These are phyloP conservation scores for Myrica gale DNA, from an alignment of 306 rosid genomes.

Conservation along the genomic window DNA sequence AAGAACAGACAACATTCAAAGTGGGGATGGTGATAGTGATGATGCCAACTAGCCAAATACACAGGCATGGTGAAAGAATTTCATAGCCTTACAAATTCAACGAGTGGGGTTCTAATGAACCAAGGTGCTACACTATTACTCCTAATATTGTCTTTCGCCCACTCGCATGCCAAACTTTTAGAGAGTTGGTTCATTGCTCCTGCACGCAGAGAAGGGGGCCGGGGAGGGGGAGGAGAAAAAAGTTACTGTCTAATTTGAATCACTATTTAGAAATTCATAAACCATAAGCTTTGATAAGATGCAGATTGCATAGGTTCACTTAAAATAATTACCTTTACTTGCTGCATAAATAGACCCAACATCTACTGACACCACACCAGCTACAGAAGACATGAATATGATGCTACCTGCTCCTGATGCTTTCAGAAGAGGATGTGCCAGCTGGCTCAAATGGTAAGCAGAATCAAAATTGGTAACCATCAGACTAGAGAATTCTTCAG, in stretches of 20 bases:
- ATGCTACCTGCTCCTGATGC: conserved; percentile 26
- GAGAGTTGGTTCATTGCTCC: too few relatives aligned
- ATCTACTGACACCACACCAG: conserved; percentile 32
- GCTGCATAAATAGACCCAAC: conserved; percentile 34
- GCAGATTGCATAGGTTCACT: background rate
- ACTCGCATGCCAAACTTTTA: too few relatives aligned
- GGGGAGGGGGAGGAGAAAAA: background rate
- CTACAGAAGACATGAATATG: conserved; percentile 38
- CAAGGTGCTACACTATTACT: conserved; percentile 54
- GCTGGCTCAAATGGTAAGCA: conserved; percentile 35
- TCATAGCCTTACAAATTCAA: conserved; percentile 8
- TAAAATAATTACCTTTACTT: conserved; percentile 30
- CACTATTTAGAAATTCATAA: background rate
- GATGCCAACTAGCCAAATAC: too few relatives aligned
- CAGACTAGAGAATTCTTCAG: conserved; percentile 18
- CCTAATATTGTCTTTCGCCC: conserved; percentile 23
- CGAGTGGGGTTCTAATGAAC: conserved; percentile 33
- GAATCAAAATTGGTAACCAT: conserved; percentile 39
- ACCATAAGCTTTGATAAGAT: background rate
- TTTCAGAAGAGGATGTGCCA: conserved; percentile 14
- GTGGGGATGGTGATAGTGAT: too few relatives aligned
- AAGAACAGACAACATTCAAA: too few relatives aligned
- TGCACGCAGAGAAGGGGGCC: too few relatives aligned
- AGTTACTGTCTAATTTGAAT: background rate
- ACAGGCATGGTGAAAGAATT: too few relatives aligned